Evolutionary conservation across 1,139 yeast genomes (phyloP).

Genomic region (Protomyces inouyei): DNA sequence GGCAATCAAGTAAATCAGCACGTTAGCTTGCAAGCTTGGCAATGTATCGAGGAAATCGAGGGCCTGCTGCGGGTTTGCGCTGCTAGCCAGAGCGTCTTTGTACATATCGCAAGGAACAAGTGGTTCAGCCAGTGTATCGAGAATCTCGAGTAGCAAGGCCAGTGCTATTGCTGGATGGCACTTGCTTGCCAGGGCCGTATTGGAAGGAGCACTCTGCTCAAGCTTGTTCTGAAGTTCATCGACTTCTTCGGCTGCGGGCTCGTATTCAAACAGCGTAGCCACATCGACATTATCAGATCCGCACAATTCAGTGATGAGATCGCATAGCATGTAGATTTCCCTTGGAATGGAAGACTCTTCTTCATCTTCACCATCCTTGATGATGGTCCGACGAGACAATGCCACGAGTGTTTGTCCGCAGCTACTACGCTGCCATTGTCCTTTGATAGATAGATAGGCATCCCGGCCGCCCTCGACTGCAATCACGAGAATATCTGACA

Average conservation of each 20-base stretch:
- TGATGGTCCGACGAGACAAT: constrained; percentile 3
- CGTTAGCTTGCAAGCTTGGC: constrained; percentile 11
- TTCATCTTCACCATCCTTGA: neutral
- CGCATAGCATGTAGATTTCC: constrained; percentile 24
- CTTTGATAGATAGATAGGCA: constrained; percentile 16
- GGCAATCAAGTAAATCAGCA: constrained; percentile 21
- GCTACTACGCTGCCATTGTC: constrained; percentile 21
- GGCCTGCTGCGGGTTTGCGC: neutral
- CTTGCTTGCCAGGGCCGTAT: neutral
- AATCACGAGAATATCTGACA: constrained; percentile 24
- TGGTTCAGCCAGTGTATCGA: constrained; percentile 12
- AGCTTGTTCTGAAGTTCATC: constrained; percentile 9
- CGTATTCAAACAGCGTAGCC: neutral
- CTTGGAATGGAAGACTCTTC: constrained; percentile 7
- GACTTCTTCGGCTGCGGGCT: neutral
- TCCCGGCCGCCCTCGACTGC: constrained; percentile 26
- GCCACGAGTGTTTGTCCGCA: constrained; percentile 21
- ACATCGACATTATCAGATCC: neutral
- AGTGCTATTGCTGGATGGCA: neutral
- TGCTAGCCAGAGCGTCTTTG: constrained; percentile 4
- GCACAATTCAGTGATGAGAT: constrained; percentile 1
- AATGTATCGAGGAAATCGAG: constrained; percentile 14
- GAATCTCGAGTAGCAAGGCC: constrained; percentile 3
- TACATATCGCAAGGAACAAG: constrained; percentile 11
- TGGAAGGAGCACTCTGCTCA: constrained; percentile 2